Conservation (phyloP, 2,329 filamentous ascomycete genomes). For the Calycina herbarum region DNA sequence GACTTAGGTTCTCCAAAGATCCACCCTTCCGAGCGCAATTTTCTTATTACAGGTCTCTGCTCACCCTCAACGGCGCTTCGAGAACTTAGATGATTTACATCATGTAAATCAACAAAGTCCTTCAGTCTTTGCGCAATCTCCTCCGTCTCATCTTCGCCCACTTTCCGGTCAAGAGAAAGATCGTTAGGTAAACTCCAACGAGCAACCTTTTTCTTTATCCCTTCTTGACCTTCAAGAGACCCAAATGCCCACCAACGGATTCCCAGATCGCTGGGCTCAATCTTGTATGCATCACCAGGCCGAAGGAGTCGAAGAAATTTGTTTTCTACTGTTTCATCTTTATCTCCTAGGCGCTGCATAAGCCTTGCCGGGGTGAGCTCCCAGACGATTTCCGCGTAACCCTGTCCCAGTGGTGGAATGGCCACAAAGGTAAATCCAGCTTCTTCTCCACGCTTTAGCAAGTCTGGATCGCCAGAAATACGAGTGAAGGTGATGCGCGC, state of each 20-base stretch:
- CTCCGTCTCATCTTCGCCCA: background rate
- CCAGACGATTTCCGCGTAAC: background rate
- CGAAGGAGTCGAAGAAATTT: background rate
- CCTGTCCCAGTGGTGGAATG: background rate
- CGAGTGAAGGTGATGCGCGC: background rate
- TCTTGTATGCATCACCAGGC: background rate
- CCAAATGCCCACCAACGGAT: background rate
- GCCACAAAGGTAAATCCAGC: background rate
- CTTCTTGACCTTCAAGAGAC: background rate
- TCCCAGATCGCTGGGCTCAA: background rate
- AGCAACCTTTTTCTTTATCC: background rate
- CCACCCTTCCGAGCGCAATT: background rate
- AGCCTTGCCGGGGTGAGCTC: background rate
- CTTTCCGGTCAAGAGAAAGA: background rate
- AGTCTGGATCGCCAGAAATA: background rate
- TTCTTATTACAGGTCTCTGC: background rate
- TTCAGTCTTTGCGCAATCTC: background rate
- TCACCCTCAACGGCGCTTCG: background rate
- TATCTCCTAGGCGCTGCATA: background rate
- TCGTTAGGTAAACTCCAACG: background rate
- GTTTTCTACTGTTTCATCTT: background rate
- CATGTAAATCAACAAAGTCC: background rate
- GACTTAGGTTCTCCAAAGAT: background rate
- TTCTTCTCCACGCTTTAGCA: background rate
- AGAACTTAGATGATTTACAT: background rate